A percentile compares a stretch with the other conserved stretches of the same genome.
phyloP scores from a whole-genome alignment of 805 yeast genomes.

The Saturnispora bothae region DNA sequence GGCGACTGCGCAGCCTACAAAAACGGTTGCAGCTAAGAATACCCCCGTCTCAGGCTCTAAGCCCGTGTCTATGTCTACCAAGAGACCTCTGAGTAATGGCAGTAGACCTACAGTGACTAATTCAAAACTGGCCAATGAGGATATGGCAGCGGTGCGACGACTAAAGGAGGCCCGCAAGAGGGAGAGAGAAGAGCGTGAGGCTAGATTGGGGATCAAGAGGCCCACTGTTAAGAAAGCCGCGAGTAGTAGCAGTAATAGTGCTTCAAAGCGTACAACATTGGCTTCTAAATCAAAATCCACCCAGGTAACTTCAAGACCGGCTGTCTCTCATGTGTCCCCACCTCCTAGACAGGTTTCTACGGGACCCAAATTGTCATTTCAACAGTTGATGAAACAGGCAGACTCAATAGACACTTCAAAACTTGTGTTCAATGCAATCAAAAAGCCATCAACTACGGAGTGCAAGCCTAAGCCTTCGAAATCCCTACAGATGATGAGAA shows the following conservation, averaged over 20 bases:
- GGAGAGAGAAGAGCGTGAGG: slow-evolving; percentile 36
- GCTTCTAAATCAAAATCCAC: slow-evolving; percentile 6
- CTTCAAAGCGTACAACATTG: slow-evolving; percentile 10
- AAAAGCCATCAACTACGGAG: background rate
- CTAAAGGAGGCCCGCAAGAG: slow-evolving; percentile 55
- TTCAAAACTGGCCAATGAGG: slow-evolving; percentile 10
- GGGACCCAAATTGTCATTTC: slow-evolving; percentile 44
- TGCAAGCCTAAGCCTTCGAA: slow-evolving; percentile 11
- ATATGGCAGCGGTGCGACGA: slow-evolving; percentile 64
- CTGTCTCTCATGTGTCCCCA: background rate
- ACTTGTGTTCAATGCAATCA: slow-evolving; percentile 26
- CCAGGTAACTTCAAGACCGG: slow-evolving; percentile 3
- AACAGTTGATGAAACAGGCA: slow-evolving; percentile 63
- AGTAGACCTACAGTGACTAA: background rate
- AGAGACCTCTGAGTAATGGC: background rate
- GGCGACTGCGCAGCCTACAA: background rate
- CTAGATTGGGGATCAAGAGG: slow-evolving; percentile 22
- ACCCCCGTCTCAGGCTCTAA: slow-evolving; percentile 9
- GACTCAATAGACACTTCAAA: slow-evolving; percentile 42
- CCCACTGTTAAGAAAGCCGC: slow-evolving; percentile 1
- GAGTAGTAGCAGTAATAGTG: background rate
- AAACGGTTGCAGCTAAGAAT: background rate
- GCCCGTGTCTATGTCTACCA: too few species aligned
- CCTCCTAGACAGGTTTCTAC: slow-evolving; percentile 14
- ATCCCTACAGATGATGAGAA: slow-evolving; percentile 11